phyloP scores from a whole-genome alignment of 768 basidiomycete species.

The Auricularia sp. region DNA sequence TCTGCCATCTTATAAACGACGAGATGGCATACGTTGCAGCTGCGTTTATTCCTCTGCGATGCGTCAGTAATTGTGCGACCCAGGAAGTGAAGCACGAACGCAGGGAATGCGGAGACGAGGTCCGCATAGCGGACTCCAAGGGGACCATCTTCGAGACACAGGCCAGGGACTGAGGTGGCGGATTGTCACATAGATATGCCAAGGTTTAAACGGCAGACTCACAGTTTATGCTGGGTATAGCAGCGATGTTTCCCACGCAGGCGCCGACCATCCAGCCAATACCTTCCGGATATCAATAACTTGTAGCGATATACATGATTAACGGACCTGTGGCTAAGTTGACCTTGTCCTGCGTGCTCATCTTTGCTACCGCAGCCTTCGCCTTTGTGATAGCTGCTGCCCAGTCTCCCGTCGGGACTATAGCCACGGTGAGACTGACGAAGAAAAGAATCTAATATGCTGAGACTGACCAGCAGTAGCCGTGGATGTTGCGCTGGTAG shows the following conservation, averaged over 20 bases:
- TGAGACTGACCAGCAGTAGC: constrained; percentile 3
- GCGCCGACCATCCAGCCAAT: constrained; percentile 14
- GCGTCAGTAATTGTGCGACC: neutral
- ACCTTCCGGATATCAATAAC: neutral
- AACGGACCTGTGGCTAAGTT: constrained; percentile 37
- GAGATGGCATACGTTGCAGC: constrained; percentile 27
- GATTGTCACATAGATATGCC: neutral
- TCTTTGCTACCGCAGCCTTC: constrained; percentile 35
- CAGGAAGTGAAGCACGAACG: constrained; percentile 23
- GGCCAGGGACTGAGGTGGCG: constrained; percentile 27
- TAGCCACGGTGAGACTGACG: constrained; percentile 15
- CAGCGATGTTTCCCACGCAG: constrained; percentile 43
- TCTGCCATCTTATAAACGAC: too few relatives aligned
- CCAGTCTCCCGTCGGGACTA: constrained; percentile 35
- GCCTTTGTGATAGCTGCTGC: constrained; percentile 45
- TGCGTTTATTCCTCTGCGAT: constrained; percentile 37
- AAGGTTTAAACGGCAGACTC: neutral
- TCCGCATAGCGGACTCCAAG: constrained; percentile 42
- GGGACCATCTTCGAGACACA: constrained; percentile 43
- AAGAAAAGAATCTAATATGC: neutral
- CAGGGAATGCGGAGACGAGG: constrained; percentile 38
- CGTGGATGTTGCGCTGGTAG: constrained; percentile 10
- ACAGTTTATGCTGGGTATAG: constrained; percentile 32
- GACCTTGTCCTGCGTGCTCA: constrained; percentile 48
- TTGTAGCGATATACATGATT: neutral